Percentiles rank a stretch among this genome's conserved stretches.
These are phyloP conservation scores for Fusarium devonianum DNA, from an alignment of 2,329 filamentous ascomycete species.

Conservation along the genomic window DNA sequence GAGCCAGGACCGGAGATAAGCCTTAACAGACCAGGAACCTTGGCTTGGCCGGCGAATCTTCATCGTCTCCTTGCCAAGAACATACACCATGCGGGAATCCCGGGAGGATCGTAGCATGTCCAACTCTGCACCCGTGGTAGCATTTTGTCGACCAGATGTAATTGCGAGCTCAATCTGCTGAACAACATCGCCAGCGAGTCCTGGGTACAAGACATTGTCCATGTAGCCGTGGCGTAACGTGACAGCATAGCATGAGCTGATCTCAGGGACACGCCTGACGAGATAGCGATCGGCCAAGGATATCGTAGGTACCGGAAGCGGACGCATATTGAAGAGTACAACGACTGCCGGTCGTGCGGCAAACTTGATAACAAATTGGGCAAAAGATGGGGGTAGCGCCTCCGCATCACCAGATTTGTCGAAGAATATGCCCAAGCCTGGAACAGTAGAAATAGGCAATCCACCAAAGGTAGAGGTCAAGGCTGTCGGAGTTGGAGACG, in stretches of 20 bases:
- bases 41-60: no score
- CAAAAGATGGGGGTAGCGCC: conserved; percentile 56
- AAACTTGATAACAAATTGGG: conserved; percentile 77
- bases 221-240: conserved; percentile 76
- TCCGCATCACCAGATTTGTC: conserved; percentile 78
- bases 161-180: no score
- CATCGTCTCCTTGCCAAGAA: no score
- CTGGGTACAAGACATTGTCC: conserved; percentile 75
- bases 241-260: conserved; percentile 72
- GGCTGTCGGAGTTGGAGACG: conserved; percentile 55
- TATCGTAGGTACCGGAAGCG: conserved; percentile 65
- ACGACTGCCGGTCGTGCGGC: conserved; percentile 70
- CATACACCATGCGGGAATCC: no score
- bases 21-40: no score
- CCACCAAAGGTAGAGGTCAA: no score
- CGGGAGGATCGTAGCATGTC: no score
- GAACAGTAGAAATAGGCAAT: no score
- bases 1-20: no score
- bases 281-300: conserved; percentile 56
- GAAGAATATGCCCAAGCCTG: conserved; percentile 78
- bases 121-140: no score
- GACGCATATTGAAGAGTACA: conserved; percentile 76
- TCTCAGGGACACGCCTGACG: conserved; percentile 50
- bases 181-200: no score
- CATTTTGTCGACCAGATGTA: no score